A percentile compares a stretch with the other conserved stretches of the same genome.
These are phyloP conservation scores for Kuraishia floccosa DNA, from an alignment of 805 yeast species.

Conservation along the genomic window DNA sequence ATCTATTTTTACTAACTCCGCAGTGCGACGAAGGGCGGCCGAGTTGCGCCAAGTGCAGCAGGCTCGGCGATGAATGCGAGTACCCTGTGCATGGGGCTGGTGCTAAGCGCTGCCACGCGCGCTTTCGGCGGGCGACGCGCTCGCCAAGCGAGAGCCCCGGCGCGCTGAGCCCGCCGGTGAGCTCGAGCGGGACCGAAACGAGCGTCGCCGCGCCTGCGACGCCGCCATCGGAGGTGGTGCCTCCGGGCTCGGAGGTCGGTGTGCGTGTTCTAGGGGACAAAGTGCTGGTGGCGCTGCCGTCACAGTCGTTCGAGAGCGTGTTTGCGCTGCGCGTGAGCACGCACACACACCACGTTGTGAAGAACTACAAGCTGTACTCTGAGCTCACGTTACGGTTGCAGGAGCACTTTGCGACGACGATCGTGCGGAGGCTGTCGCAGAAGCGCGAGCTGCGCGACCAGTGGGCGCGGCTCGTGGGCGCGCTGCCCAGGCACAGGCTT, in stretches of 20 bases:
- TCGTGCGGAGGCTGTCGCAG: slow-evolving; percentile 4
- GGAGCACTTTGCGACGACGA: slow-evolving; percentile 6
- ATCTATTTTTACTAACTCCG: not conserved
- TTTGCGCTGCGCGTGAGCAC: not conserved
- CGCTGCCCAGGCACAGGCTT: slow-evolving; percentile 4
- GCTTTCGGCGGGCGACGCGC: no score
- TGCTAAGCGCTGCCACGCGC: no score
- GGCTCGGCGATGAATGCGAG: slow-evolving; percentile 6
- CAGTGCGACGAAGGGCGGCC: slow-evolving; percentile 15
- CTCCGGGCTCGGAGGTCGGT: not conserved
- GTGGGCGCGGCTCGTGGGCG: slow-evolving; percentile 3
- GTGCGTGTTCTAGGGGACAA: not conserved
- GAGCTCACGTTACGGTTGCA: slow-evolving; percentile 5
- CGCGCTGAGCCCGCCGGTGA: no score
- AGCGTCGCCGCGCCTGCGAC: no score
- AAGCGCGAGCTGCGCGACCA: slow-evolving; percentile 3
- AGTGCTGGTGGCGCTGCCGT: not conserved
- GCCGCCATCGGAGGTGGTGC: no score
- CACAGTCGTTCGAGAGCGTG: not conserved
- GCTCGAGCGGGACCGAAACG: no score
- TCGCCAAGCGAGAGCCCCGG: not conserved
- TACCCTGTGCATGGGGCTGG: no score
- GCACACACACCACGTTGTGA: not conserved
- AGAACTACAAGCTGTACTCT: slow-evolving; percentile 3
- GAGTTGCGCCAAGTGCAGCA: slow-evolving; percentile 9